Percentiles rank a stretch among this genome's conserved stretches.
Evolutionary conservation across 768 basidiomycete species (phyloP).

Genomic region (Pseudohyphozyma bogoriensis): DNA sequence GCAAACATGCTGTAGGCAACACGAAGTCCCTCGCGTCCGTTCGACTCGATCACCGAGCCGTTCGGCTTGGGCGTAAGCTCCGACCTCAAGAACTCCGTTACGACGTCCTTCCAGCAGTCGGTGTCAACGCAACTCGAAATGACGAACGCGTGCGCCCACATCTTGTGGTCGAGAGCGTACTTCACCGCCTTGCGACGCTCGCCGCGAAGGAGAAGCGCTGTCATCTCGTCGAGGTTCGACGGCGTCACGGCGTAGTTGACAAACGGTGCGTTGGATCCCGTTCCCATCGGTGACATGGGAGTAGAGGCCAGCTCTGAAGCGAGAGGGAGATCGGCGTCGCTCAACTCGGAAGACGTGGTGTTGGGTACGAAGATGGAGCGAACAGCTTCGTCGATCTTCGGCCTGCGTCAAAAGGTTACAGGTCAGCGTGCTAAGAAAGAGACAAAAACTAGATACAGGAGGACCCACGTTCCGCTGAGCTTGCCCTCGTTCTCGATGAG

Average conservation of each 20-base stretch:
- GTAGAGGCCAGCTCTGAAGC: slow-evolving; percentile 27
- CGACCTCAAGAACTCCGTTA: slow-evolving; percentile 67
- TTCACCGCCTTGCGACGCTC: slow-evolving; percentile 77
- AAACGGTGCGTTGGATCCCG: slow-evolving; percentile 37
- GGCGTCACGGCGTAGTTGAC: slow-evolving; percentile 52
- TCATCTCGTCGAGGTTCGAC: slow-evolving; percentile 63
- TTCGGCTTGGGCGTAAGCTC: slow-evolving; percentile 50
- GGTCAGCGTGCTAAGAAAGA: neutral
- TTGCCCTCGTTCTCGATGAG: slow-evolving; percentile 85
- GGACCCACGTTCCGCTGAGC: slow-evolving; percentile 68
- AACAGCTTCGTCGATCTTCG: slow-evolving; percentile 62
- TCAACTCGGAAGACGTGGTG: neutral
- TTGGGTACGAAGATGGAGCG: slow-evolving; percentile 59
- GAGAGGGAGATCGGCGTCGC: slow-evolving; percentile 13
- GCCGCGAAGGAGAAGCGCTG: slow-evolving; percentile 67
- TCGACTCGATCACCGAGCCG: slow-evolving; percentile 33
- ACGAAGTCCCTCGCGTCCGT: slow-evolving; percentile 61
- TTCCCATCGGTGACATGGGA: neutral
- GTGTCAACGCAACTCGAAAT: slow-evolving; percentile 88
- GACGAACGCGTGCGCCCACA: slow-evolving; percentile 94
- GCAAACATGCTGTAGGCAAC: slow-evolving; percentile 74
- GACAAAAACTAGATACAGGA: neutral
- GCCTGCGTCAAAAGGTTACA: slow-evolving; percentile 38
- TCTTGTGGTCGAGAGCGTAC: slow-evolving; percentile 72
- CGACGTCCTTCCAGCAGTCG: slow-evolving; percentile 85